Evolutionary conservation across 768 basidiomycete species (phyloP).

Genomic region (Psilocybe cyanescens): DNA sequence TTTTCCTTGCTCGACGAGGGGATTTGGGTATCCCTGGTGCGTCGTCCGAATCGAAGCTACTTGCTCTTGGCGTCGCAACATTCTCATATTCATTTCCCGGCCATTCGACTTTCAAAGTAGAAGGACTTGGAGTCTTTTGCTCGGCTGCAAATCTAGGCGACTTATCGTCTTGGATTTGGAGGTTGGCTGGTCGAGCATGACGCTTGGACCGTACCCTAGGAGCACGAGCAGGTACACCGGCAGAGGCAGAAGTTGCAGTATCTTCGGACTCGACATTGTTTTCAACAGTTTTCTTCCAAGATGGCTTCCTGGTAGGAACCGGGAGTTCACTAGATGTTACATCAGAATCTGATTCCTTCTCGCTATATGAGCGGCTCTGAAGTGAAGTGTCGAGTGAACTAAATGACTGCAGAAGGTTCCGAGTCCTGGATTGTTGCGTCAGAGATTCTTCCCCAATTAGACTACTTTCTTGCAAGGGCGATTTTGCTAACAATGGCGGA

Average conservation of each 20-base stretch:
- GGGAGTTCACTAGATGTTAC: conserved; percentile 24
- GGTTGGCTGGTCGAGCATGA: conserved; percentile 47
- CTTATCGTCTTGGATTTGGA: conserved; percentile 45
- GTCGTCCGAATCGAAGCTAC: conserved; percentile 45
- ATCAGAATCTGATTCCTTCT: conserved; percentile 22
- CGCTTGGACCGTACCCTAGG: conserved; percentile 60
- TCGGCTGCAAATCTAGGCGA: conserved; percentile 27
- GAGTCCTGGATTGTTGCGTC: not conserved
- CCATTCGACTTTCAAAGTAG: conserved; percentile 56
- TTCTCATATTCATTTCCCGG: conserved; percentile 52
- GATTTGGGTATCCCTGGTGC: conserved; percentile 31
- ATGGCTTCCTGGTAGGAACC: conserved; percentile 23
- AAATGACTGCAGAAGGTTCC: not conserved
- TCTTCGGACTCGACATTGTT: conserved; percentile 33
- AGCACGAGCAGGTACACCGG: conserved; percentile 36
- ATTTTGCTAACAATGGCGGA: conserved; percentile 29
- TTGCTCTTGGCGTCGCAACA: conserved; percentile 60
- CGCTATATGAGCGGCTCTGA: conserved; percentile 1
- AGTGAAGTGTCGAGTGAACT: not conserved
- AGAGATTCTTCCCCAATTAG: conserved; percentile 14
- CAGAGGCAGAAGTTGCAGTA: conserved; percentile 55
- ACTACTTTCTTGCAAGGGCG: conserved; percentile 25
- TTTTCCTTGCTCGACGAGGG: conserved; percentile 41
- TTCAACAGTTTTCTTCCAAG: conserved; percentile 40
- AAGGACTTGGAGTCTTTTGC: conserved; percentile 45